Conservation (phyloP, 2,329 filamentous ascomycete species). For the Epichloe coenophiala region DNA sequence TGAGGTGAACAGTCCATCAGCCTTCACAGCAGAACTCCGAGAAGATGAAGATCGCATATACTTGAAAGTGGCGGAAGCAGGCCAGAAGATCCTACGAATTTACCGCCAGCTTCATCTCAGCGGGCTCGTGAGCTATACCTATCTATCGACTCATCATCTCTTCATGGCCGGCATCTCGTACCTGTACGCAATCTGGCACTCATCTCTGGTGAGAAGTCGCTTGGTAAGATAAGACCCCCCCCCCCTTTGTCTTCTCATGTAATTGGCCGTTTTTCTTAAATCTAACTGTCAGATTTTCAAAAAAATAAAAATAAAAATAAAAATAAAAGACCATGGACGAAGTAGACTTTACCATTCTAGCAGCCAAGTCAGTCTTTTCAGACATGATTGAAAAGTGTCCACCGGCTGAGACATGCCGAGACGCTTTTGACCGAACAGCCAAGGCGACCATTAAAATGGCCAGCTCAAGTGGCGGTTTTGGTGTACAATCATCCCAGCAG, state of each 20-base stretch:
- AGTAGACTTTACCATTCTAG: slow-evolving; percentile 91
- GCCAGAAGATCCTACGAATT: slow-evolving; percentile 79
- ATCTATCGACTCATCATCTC: slow-evolving; percentile 85
- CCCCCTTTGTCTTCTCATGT: background rate
- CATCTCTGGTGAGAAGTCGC: slow-evolving; percentile 70
- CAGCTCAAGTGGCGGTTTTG: slow-evolving; percentile 73
- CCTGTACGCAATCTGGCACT: slow-evolving; percentile 95
- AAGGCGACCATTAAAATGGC: slow-evolving; percentile 95
- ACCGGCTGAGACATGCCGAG: slow-evolving; percentile 83
- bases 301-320: too few relatives aligned
- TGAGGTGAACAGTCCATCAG: slow-evolving; percentile 48
- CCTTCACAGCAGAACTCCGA: slow-evolving; percentile 49
- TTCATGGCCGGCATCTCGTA: slow-evolving; percentile 98
- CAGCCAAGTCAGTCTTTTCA: slow-evolving; percentile 80
- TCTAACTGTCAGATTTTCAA: background rate
- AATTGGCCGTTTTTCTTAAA: background rate
- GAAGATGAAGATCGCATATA: slow-evolving; percentile 88
- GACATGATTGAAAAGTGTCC: slow-evolving; percentile 92
- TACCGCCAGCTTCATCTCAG: slow-evolving; percentile 82
- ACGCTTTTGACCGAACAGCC: slow-evolving; percentile 89
- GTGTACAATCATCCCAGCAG: slow-evolving; percentile 22
- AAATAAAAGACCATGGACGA: slow-evolving; percentile 63
- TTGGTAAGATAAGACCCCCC: slow-evolving; percentile 43
- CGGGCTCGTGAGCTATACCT: slow-evolving; percentile 89
- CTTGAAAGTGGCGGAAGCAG: slow-evolving; percentile 86